A percentile compares a stretch with the other conserved stretches of the same genome.
phyloP scores from a whole-genome alignment of 1,284 basidiomycete species.

The Polyporus tsugae region DNA sequence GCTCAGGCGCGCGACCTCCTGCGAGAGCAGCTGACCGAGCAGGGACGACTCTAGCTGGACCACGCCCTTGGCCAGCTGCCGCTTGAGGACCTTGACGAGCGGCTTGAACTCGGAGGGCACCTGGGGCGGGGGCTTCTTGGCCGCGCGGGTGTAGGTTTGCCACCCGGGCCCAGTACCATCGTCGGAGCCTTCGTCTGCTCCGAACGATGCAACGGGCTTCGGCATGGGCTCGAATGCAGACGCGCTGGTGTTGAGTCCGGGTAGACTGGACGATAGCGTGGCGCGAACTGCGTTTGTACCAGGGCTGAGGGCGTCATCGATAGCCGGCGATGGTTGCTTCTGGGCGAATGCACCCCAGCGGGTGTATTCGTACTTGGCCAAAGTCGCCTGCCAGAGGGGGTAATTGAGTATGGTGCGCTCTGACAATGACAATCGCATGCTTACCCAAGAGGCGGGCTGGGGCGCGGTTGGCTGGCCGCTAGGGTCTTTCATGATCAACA shows the following conservation, averaged over 20 bases:
- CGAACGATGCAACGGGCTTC: background rate
- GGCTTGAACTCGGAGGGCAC: slow-evolving; percentile 35
- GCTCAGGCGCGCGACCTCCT: slow-evolving; percentile 34
- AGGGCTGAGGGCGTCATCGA: background rate
- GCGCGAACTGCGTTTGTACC: too few relatives aligned
- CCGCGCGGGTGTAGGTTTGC: slow-evolving; percentile 24
- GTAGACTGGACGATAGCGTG: background rate
- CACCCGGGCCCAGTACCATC: slow-evolving; percentile 15
- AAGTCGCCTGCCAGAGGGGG: background rate
- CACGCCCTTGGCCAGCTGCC: slow-evolving; percentile 44
- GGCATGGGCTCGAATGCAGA: background rate
- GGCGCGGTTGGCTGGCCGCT: background rate
- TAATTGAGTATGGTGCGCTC: background rate
- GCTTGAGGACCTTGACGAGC: slow-evolving; percentile 40
- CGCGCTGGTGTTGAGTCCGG: slow-evolving; percentile 2
- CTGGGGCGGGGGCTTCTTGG: slow-evolving; percentile 20
- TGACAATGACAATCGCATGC: background rate
- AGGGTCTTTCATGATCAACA: background rate
- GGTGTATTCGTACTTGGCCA: background rate
- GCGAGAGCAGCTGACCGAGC: slow-evolving; percentile 38
- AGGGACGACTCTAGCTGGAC: slow-evolving; percentile 37
- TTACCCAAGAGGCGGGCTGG: background rate
- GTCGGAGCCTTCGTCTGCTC: background rate
- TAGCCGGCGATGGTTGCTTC: background rate
- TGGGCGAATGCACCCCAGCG: slow-evolving; percentile 1